Evolutionary conservation across 1,284 basidiomycete species (phyloP).

Genomic region (Uromyces viciae-fabae): DNA sequence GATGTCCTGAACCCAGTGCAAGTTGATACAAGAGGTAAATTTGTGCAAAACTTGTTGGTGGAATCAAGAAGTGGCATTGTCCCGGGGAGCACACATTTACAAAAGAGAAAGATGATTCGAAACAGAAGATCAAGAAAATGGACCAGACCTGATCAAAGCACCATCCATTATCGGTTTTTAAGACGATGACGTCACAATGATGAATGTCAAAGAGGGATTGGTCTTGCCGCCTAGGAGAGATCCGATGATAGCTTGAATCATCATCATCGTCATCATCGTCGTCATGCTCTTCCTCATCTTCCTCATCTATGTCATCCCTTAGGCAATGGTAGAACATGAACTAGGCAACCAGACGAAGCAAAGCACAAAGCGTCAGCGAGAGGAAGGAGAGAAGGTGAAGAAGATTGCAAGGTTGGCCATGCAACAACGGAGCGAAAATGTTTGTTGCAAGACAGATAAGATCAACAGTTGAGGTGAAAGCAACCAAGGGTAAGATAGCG

Average conservation of each 20-base stretch:
- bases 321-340: constrained; percentile 42
- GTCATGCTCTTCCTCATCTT: constrained; percentile 29
- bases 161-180: constrained; percentile 43
- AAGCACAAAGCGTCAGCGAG: not conserved
- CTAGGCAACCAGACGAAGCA: not conserved
- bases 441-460: not conserved
- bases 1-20: constrained; percentile 30
- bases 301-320: constrained; percentile 29
- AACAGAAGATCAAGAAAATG: not conserved
- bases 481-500: not conserved
- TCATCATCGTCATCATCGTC: constrained; percentile 25
- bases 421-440: not conserved
- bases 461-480: not conserved
- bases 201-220: constrained; percentile 22
- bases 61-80: too few relatives aligned
- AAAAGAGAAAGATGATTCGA: not conserved
- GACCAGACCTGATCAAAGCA: constrained; percentile 43
- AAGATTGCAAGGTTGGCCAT: not conserved
- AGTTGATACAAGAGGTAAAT: constrained; percentile 12
- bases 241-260: constrained; percentile 26
- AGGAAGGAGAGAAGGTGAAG: not conserved
- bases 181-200: constrained; percentile 39
- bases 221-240: constrained; percentile 12
- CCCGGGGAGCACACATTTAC: not conserved
- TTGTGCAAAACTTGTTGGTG: not conserved